These are phyloP conservation scores for Bipolaris oryzae DNA, from an alignment of 2,329 filamentous ascomycete genomes.

Conservation along the genomic window DNA sequence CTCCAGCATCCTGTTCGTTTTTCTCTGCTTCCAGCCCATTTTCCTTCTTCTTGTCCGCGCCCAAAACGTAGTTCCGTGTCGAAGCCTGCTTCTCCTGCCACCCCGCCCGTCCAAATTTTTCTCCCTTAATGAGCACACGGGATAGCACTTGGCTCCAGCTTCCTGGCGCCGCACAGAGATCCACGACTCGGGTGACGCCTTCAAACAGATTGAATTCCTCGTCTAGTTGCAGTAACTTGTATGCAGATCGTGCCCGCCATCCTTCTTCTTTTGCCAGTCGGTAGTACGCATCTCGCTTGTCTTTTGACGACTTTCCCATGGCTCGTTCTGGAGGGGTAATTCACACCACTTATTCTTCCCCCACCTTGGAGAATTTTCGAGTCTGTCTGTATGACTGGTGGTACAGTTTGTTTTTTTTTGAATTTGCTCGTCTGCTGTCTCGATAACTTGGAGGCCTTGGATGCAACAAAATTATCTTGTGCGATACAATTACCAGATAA, in stretches of 20 bases:
- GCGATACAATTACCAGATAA: neutral
- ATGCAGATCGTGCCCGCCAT: conserved; percentile 94
- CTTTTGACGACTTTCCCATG: conserved; percentile 98
- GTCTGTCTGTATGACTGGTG: neutral
- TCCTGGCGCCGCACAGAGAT: conserved; percentile 92
- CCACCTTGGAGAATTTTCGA: neutral
- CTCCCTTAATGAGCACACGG: conserved; percentile 88
- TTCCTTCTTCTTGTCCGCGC: conserved; percentile 19
- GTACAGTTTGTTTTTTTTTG: neutral
- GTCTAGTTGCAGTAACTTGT: conserved; percentile 95
- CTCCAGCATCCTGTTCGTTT: neutral
- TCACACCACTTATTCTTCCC: neutral
- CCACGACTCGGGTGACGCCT: conserved; percentile 88
- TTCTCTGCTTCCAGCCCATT: conserved; percentile 11
- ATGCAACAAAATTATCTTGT: neutral
- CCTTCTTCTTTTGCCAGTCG: conserved; percentile 98
- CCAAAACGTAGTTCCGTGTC: conserved; percentile 66
- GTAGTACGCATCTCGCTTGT: conserved; percentile 98
- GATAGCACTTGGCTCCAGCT: conserved; percentile 98
- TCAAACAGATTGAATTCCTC: conserved; percentile 95
- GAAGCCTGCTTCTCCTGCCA: conserved; percentile 84
- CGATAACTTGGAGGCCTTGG: neutral
- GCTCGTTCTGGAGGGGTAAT: neutral
- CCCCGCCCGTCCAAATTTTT: conserved; percentile 82
- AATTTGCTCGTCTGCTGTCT: neutral